Evolutionary conservation across 2,329 filamentous ascomycete species (phyloP).

Genomic region (Monilinia aucupariae): DNA sequence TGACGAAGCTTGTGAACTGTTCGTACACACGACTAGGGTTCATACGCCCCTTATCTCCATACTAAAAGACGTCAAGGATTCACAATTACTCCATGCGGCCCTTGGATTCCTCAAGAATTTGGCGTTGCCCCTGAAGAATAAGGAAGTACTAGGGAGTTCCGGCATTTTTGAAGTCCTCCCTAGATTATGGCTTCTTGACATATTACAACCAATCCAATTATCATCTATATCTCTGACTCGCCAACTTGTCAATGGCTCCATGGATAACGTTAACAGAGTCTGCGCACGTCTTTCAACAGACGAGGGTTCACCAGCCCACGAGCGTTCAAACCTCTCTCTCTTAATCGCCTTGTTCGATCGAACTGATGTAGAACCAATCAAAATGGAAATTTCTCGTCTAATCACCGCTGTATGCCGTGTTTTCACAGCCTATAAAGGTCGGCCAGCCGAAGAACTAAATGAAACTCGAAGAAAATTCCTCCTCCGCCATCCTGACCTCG

Average conservation of each 20-base stretch:
- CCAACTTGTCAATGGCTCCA: slow-evolving; percentile 49
- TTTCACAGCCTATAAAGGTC: slow-evolving; percentile 42
- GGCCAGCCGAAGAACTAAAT: slow-evolving; percentile 34
- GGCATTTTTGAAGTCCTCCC: slow-evolving; percentile 48
- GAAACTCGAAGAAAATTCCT: slow-evolving; percentile 35
- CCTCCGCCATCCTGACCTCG: slow-evolving; percentile 31
- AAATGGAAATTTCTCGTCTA: slow-evolving; percentile 54
- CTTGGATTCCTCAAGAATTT: slow-evolving; percentile 61
- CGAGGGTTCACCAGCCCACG: slow-evolving; percentile 35
- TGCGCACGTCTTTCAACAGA: slow-evolving; percentile 40
- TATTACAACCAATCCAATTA: slow-evolving; percentile 54
- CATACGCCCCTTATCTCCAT: slow-evolving; percentile 43
- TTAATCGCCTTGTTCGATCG: slow-evolving; percentile 40
- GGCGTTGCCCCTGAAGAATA: slow-evolving; percentile 53
- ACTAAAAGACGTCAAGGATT: slow-evolving; percentile 41
- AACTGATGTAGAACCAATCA: slow-evolving; percentile 50
- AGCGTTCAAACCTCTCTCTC: slow-evolving; percentile 37
- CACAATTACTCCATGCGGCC: slow-evolving; percentile 51
- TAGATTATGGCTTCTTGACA: slow-evolving; percentile 49
- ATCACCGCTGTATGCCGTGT: slow-evolving; percentile 49
- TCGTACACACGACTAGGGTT: slow-evolving; percentile 44
- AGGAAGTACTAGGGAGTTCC: slow-evolving; percentile 43
- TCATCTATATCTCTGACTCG: slow-evolving; percentile 53
- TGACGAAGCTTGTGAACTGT: slow-evolving; percentile 47
- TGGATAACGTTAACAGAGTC: slow-evolving; percentile 47